These are phyloP conservation scores for Stentor coeruleus DNA, from an alignment of 73 alveolate species.

Conservation along the genomic window DNA sequence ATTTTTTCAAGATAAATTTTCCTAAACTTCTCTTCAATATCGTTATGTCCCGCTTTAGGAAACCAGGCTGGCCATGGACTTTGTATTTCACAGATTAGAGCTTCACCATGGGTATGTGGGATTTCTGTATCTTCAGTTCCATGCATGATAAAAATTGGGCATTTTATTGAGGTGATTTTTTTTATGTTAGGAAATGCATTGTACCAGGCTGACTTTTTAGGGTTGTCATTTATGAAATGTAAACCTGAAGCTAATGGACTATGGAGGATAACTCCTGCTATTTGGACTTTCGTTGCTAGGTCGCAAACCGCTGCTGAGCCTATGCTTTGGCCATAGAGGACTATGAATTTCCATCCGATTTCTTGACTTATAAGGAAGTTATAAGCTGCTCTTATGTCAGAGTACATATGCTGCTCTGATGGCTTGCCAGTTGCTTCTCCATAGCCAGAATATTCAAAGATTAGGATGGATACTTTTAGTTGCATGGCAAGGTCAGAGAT, in stretches of 20 bases:
- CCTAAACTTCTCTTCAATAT: constrained; percentile 40
- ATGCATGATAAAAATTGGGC: constrained; percentile 47
- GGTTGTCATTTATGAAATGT: constrained; percentile 12
- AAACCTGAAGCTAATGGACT: constrained; percentile 39
- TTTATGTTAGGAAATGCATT: constrained; percentile 47
- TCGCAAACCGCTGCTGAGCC: constrained; percentile 52
- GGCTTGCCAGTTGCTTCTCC: constrained; percentile 65
- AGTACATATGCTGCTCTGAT: constrained; percentile 36
- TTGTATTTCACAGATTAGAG: constrained; percentile 22
- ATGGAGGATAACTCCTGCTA: constrained; percentile 43
- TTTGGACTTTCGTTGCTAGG: constrained; percentile 27
- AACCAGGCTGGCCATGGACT: constrained; percentile 29
- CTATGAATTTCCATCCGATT: constrained; percentile 28
- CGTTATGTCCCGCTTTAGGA: constrained; percentile 46
- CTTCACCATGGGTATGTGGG: constrained; percentile 26
- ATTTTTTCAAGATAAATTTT: constrained; percentile 36
- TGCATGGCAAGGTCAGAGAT: constrained; percentile 38
- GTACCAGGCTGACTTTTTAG: constrained; percentile 7
- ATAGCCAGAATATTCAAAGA: constrained; percentile 64
- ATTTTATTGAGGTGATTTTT: constrained; percentile 29
- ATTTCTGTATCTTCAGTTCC: constrained; percentile 43
- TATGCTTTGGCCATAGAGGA: constrained; percentile 45
- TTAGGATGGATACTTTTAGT: constrained; percentile 35
- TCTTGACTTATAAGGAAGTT: constrained; percentile 18
- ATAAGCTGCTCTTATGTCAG: constrained; percentile 54